Evolutionary conservation across 495 filamentous ascomycete species (phyloP), one percentile per base, ranked within the genome.

Genomic region (Aspergillus ostianus): DNA sequence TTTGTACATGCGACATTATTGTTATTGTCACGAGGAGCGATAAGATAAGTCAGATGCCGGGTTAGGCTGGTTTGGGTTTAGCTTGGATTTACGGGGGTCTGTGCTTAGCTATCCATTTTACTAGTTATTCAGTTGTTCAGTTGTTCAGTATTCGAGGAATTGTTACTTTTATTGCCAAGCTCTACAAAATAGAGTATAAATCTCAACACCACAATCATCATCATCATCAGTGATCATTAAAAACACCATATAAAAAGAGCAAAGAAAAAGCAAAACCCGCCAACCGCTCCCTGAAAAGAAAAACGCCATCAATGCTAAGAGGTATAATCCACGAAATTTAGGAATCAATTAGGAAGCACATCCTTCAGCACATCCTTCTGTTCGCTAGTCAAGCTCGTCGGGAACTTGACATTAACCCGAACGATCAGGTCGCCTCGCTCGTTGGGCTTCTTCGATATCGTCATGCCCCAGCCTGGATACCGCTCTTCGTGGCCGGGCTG

Each of bases 381-480:
- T 1, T 77, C 72, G 2, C 81, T 18, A 17, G 88, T 90, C 73
- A 98, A 73, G 49, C 71, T 86, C 3, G 84, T 85, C 6, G 94
- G 94, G 79, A 96, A 98, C 65, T 87, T 91, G 64, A 98, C 91
- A 61, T 93, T 93, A 53, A 95, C 90, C 13, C 84, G 88, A n/a
- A 98, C 84, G 58, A 98, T 77, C 55, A 98, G 87, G 66, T 96
- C 88, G 7, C 94, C 94, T 45, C 94, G 83, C 63, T 91, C 84
- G 47, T 72, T 86, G 1, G 89, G 91, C 64, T 92, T 92, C 81
- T 93, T 97, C 53, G 90, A 90, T 67, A 91, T 84, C 44, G 92
- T 90, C 94, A 98, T 98, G 52, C 94, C 94, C 45, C 89, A 82
- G 15, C 82, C 78, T 0, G 94, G 94, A 63, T 88, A 98, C n/a